Evolutionary conservation across 164 flowering plant genomes (phyloP).

Genomic region (Vitis vinifera): DNA sequence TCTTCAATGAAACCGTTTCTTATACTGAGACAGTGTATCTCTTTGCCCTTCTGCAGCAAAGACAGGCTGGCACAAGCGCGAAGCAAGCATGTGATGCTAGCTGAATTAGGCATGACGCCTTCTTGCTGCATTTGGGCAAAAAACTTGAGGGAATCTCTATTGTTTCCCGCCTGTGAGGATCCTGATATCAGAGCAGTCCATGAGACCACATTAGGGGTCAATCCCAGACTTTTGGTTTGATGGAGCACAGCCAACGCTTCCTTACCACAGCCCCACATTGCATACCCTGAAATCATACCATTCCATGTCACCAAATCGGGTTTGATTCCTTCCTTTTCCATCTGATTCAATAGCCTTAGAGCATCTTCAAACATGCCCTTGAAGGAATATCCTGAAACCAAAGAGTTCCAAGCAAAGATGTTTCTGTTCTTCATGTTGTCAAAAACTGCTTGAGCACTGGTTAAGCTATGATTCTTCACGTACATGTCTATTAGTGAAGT

Average conservation of each 20-base stretch:
- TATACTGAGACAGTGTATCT: slow-evolving; percentile 48
- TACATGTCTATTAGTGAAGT: slow-evolving; percentile 74
- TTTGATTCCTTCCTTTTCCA: slow-evolving; percentile 50
- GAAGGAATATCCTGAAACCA: slow-evolving; percentile 56
- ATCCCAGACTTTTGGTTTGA: slow-evolving; percentile 39
- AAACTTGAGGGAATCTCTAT: slow-evolving; percentile 32
- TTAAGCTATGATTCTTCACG: slow-evolving; percentile 45
- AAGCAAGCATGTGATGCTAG: slow-evolving; percentile 50
- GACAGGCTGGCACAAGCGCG: slow-evolving; percentile 57
- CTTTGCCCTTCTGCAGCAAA: slow-evolving; percentile 50
- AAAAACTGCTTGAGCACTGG: slow-evolving; percentile 39
- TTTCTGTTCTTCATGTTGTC: slow-evolving; percentile 41
- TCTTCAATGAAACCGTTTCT: slow-evolving; percentile 40
- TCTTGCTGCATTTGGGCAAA: slow-evolving; percentile 50
- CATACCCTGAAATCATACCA: slow-evolving; percentile 54
- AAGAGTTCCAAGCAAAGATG: slow-evolving; percentile 59
- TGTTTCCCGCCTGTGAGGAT: slow-evolving; percentile 43
- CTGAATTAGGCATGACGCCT: slow-evolving; percentile 52
- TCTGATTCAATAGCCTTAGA: slow-evolving; percentile 27
- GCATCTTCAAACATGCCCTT: slow-evolving; percentile 50
- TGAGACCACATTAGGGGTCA: slow-evolving; percentile 58
- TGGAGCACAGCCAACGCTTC: slow-evolving; percentile 49
- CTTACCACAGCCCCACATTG: slow-evolving; percentile 36
- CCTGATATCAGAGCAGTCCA: slow-evolving; percentile 81
- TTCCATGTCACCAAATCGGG: slow-evolving; percentile 70